phyloP scores from a whole-genome alignment of 371 early-diverging fungal species.

The Apophysomyces elegans region DNA sequence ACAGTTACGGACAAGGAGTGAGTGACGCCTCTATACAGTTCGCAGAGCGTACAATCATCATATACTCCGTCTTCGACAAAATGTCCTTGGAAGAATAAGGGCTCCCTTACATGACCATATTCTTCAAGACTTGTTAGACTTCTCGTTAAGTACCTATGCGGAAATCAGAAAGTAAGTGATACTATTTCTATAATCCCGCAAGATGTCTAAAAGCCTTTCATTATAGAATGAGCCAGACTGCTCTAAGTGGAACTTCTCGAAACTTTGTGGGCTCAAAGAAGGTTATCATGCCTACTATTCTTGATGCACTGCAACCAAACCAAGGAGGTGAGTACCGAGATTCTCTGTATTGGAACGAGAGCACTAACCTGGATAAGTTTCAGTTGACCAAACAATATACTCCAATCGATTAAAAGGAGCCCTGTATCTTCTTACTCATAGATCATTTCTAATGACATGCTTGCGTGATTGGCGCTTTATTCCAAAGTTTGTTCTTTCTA shows the following conservation, averaged over 20 bases:
- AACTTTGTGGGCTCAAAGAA: constrained; percentile 64
- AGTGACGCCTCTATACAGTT: constrained; percentile 25
- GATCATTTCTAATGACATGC: constrained; percentile 56
- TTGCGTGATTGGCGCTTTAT: constrained; percentile 69
- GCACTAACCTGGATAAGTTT: neutral
- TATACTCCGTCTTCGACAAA: constrained; percentile 62
- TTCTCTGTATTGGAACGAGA: neutral
- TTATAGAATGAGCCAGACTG: constrained; percentile 59
- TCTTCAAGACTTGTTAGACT: constrained; percentile 59
- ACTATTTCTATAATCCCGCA: neutral
- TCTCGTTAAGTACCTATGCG: constrained; percentile 74
- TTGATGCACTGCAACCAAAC: constrained; percentile 57
- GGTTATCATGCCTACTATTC: constrained; percentile 57
- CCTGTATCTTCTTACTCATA: constrained; percentile 66
- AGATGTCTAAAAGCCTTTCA: neutral
- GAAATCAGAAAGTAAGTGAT: constrained; percentile 67
- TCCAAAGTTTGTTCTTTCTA: constrained; percentile 60
- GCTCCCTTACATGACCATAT: constrained; percentile 55
- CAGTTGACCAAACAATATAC: constrained; percentile 38
- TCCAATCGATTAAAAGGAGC: constrained; percentile 80
- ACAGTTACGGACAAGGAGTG: constrained; percentile 7
- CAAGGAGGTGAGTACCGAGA: constrained; percentile 30
- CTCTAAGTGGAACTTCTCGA: constrained; percentile 56
- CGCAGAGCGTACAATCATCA: constrained; percentile 63
- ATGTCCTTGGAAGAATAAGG: constrained; percentile 53